Evolutionary conservation across 2,329 filamentous ascomycete species (phyloP).

Genomic region (Ceratocystis variospora): DNA sequence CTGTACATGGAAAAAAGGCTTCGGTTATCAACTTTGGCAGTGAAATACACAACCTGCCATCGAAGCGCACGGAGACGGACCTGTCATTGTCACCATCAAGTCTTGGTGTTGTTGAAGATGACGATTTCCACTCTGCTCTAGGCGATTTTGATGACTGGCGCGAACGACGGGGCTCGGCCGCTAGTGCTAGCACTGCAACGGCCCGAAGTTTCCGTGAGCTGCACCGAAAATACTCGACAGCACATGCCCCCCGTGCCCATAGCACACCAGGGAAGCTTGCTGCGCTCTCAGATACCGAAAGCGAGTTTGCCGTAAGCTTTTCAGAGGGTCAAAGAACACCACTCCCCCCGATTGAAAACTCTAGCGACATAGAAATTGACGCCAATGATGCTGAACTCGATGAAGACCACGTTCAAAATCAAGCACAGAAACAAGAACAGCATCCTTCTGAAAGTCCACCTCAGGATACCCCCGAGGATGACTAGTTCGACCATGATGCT

Average conservation of each 20-base stretch:
- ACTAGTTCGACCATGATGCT: constrained; percentile 5
- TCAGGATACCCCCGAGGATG: background rate
- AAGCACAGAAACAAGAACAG: background rate
- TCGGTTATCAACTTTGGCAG: constrained; percentile 91
- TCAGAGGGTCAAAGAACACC: constrained; percentile 46
- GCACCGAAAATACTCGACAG: constrained; percentile 45
- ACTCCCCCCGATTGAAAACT: constrained; percentile 37
- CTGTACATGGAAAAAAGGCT: constrained; percentile 94
- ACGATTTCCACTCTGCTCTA: constrained; percentile 42
- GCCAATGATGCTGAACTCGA: background rate
- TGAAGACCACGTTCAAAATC: background rate
- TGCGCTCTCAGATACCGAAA: constrained; percentile 44
- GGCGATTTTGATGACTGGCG: constrained; percentile 31
- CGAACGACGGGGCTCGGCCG: constrained; percentile 46
- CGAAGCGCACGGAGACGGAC: constrained; percentile 40
- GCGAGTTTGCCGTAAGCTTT: constrained; percentile 45
- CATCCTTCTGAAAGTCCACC: constrained; percentile 21
- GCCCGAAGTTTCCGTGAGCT: constrained; percentile 51
- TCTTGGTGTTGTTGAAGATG: constrained; percentile 27
- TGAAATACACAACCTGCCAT: constrained; percentile 68
- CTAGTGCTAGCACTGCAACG: constrained; percentile 53
- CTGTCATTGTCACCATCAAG: constrained; percentile 26
- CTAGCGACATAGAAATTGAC: constrained; percentile 22
- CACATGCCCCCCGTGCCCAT: constrained; percentile 33
- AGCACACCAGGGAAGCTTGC: constrained; percentile 28